Evolutionary conservation across 2,329 filamentous ascomycete genomes (phyloP).

Genomic region (Talaromyces pinophilus): DNA sequence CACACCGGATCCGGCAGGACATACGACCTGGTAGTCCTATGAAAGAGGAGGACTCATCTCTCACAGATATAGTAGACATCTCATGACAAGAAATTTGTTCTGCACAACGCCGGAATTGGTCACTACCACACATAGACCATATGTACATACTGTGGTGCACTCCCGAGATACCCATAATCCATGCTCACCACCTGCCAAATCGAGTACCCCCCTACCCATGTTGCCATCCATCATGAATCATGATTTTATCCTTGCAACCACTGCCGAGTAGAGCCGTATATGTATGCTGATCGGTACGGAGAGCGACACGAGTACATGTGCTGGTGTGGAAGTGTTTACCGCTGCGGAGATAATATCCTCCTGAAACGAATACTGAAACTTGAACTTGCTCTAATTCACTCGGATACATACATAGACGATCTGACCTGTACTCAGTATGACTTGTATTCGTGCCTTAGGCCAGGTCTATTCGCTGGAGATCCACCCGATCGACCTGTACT

Average conservation of each 20-base stretch:
- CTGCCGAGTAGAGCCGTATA: neutral
- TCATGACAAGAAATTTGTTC: constrained; percentile 1
- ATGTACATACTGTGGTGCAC: neutral
- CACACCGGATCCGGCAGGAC: neutral
- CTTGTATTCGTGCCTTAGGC: too few relatives aligned
- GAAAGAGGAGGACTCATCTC: neutral
- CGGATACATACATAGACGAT: neutral
- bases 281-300: neutral
- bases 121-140: neutral
- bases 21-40: neutral
- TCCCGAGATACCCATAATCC: neutral
- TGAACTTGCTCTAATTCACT: neutral
- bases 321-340: neutral
- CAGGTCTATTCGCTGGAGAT: neutral
- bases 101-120: constrained; percentile 5
- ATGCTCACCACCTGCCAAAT: neutral
- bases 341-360: neutral
- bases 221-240: neutral
- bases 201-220: neutral
- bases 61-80: neutral
- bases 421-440: too few relatives aligned
- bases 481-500: neutral
- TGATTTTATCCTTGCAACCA: neutral
- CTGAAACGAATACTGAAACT: neutral
- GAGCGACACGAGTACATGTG: neutral